phyloP scores from a whole-genome alignment of 139 green algal species.

The Marvania coccoides region DNA sequence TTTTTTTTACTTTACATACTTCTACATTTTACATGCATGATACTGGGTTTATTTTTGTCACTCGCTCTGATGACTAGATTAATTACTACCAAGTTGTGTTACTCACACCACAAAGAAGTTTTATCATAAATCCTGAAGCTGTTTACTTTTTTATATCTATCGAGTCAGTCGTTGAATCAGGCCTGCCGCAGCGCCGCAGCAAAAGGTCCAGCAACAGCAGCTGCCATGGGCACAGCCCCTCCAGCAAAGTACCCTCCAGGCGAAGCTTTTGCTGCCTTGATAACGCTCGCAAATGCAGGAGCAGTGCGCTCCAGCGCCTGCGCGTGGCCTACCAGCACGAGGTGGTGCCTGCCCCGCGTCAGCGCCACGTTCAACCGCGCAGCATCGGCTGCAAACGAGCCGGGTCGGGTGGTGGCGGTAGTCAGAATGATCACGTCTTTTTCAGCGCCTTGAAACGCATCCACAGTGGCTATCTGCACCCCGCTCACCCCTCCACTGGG shows the following conservation, averaged over 20 bases:
- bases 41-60: background rate
- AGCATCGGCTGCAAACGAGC: slow-evolving; percentile 24
- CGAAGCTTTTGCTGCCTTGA: background rate
- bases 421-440: slow-evolving; percentile 73
- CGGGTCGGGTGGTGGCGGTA: slow-evolving; percentile 42
- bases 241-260: background rate
- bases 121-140: background rate
- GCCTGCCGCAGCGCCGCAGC: too few species aligned
- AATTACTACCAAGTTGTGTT: background rate
- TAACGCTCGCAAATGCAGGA: slow-evolving; percentile 6
- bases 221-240: too few species aligned
- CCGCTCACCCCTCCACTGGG: background rate
- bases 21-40: background rate
- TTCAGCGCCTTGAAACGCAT: slow-evolving; percentile 81
- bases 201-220: too few species aligned
- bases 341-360: slow-evolving; percentile 53
- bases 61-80: background rate
- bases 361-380: slow-evolving; percentile 74
- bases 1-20: too few species aligned
- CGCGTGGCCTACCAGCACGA: slow-evolving; percentile 51
- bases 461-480: slow-evolving; percentile 70
- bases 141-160: background rate
- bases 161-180: too few species aligned
- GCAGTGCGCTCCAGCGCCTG: slow-evolving; percentile 23
- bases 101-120: background rate